Base-by-base conservation (phyloP, 2,329 filamentous ascomycete genomes). In the Cytospora leucostoma region DNA sequence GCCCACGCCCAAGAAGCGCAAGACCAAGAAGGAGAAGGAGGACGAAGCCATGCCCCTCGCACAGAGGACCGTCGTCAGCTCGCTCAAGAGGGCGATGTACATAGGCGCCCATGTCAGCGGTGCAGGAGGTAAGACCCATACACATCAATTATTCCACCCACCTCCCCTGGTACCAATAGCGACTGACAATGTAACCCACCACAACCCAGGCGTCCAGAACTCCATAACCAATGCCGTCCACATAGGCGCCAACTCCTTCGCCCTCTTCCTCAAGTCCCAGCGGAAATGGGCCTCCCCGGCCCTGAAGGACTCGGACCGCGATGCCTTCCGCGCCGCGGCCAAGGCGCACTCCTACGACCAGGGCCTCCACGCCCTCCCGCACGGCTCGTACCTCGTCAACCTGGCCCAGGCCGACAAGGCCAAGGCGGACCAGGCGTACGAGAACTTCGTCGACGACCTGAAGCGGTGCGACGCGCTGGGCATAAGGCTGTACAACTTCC, bases 371-470 rank as follows among this genome's bases (percentile, higher is more conserved):
- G 85, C 93, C 71, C 86, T 99, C 1, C 95, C 95, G 0, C 95
- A 99, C 74, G 95, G 95, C 38, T 96, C 92, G 1, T 99, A 99
- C 74, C 88, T 99, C 8, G 93, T 99, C 71, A 99, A 99, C 73
- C 86, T 99, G 7, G 95, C 95, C 0, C 92, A 97, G 72, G 83
- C 87, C 5, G 93, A 98, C 71, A 75, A 84, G 33, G 83, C 82
- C 47, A 96, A 96, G 74, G 91, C 93, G 2, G 83, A 87, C 58
- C 93, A 98, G 78, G 93, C 93, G 1, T 97, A 96, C 73, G 83
- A 80, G 47, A 86, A 87, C 63, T 99, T 99, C 75, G 72, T 96
- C 17, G 93, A 99, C 70, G 95, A 99, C 74, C 81, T 99, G 1
- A 79, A 85, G 57, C 87, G 95, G 11, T 98, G 95, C 75, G 91